Conservation (phyloP, 2,329 filamentous ascomycete genomes). For the Phaeosphaeria sp. region DNA sequence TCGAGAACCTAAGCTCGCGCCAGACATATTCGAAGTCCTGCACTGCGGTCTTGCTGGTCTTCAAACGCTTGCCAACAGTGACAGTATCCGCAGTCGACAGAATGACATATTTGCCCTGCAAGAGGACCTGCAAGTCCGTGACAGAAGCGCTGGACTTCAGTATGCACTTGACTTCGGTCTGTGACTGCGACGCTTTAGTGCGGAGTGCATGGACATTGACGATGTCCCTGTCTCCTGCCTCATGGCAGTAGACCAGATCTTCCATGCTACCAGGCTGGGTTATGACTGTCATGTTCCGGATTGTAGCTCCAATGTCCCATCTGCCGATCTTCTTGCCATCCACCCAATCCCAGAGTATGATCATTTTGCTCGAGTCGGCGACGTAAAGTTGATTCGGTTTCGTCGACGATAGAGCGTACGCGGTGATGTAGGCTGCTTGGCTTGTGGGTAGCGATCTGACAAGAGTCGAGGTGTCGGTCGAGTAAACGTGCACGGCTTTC, state of each 20-base stretch:
- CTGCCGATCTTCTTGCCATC: constrained; percentile 52
- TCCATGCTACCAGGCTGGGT: constrained; percentile 35
- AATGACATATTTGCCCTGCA: constrained; percentile 65
- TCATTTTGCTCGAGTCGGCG: constrained; percentile 57
- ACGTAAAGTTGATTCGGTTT: constrained; percentile 62
- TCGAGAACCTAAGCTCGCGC: constrained; percentile 63
- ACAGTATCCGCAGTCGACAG: constrained; percentile 62
- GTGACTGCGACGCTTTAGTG: constrained; percentile 27
- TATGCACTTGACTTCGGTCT: constrained; percentile 44
- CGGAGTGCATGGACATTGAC: constrained; percentile 45
- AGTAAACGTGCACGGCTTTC: constrained; percentile 80
- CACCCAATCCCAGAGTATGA: constrained; percentile 67
- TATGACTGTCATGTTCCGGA: constrained; percentile 42
- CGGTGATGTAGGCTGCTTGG: constrained; percentile 53
- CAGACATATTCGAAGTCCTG: constrained; percentile 58
- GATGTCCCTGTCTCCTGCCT: constrained; percentile 49
- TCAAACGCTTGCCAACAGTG: constrained; percentile 64
- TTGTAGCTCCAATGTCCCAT: constrained; percentile 52
- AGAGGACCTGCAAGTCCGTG: constrained; percentile 52
- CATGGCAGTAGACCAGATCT: constrained; percentile 50
- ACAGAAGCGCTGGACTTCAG: constrained; percentile 49
- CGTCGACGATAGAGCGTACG: constrained; percentile 59
- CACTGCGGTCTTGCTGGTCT: constrained; percentile 39
- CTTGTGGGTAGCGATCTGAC: constrained; percentile 70
- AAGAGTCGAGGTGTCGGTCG: constrained; percentile 79